These are phyloP conservation scores for Moesziomyces sp. DNA, from an alignment of 1,284 basidiomycete species.

Conservation along the genomic window DNA sequence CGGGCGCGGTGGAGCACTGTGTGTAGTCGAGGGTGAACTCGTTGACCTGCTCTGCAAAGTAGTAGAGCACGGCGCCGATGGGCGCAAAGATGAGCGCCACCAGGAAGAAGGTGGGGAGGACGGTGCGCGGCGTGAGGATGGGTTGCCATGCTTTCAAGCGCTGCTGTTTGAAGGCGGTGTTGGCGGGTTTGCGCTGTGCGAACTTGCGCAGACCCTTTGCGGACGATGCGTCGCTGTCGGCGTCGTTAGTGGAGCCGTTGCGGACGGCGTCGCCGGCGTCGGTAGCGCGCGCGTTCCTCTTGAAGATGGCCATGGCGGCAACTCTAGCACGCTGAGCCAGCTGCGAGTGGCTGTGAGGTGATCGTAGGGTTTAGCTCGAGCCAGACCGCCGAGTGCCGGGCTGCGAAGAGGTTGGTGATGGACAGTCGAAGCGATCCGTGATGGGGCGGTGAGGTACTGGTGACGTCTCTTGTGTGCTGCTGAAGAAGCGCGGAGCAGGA, in stretches of 20 bases:
- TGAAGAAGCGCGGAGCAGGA: too few relatives aligned
- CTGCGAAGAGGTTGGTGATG: too few relatives aligned
- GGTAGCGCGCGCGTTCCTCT: constrained; percentile 42
- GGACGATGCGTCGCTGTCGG: constrained; percentile 40
- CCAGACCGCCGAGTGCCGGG: too few relatives aligned
- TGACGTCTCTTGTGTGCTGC: too few relatives aligned
- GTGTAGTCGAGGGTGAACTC: constrained; percentile 97
- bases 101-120: constrained; percentile 93
- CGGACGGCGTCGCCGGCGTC: constrained; percentile 36
- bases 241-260: constrained; percentile 37
- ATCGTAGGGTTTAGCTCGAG: too few relatives aligned
- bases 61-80: constrained; percentile 82
- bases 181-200: constrained; percentile 62
- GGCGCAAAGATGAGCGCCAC: constrained; percentile 94
- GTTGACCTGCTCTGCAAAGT: constrained; percentile 75
- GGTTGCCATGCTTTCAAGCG: constrained; percentile 99
- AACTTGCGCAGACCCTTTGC: constrained; percentile 56
- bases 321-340: too few relatives aligned
- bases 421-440: too few relatives aligned
- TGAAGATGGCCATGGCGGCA: constrained; percentile 47
- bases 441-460: too few relatives aligned
- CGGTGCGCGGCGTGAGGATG: constrained; percentile 95
- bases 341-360: too few relatives aligned
- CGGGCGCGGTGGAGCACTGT: constrained; percentile 72
- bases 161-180: constrained; percentile 99